phyloP scores from a whole-genome alignment of 805 yeast species.

The Candida stauntonica region DNA sequence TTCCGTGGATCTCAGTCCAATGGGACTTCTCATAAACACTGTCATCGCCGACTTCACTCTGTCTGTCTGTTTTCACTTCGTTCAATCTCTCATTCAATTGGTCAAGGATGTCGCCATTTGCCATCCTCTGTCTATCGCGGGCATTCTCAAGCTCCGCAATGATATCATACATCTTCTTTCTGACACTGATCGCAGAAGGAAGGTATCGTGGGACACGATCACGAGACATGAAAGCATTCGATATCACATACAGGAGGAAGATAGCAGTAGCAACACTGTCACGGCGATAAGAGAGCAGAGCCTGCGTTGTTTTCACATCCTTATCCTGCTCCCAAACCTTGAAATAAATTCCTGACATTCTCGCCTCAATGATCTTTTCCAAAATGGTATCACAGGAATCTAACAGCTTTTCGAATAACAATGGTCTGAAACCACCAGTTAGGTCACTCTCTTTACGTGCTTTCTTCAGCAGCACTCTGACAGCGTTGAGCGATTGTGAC shows the following conservation, averaged over 20 bases:
- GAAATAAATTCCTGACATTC: conserved; percentile 45
- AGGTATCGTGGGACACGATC: conserved; percentile 38
- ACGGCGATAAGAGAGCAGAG: conserved; percentile 40
- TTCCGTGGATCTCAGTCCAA: conserved; percentile 46
- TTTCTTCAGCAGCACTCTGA: conserved; percentile 33
- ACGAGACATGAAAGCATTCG: conserved; percentile 38
- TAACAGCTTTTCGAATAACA: conserved; percentile 32
- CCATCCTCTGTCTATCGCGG: neutral
- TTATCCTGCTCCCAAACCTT: conserved; percentile 41
- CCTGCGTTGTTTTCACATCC: conserved; percentile 34
- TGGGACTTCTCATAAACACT: conserved; percentile 27
- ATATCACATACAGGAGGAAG: conserved; percentile 37
- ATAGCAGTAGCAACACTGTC: conserved; percentile 45
- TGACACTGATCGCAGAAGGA: conserved; percentile 39
- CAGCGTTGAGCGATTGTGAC: conserved; percentile 39
- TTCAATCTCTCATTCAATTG: conserved; percentile 13
- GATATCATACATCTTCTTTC: conserved; percentile 40
- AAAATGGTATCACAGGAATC: conserved; percentile 35
- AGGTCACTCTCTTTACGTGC: conserved; percentile 35
- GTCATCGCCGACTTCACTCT: conserved; percentile 1
- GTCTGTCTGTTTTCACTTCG: conserved; percentile 4
- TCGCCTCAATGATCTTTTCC: conserved; percentile 43
- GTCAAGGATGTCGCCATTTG: conserved; percentile 2
- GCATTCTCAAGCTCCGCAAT: conserved; percentile 30
- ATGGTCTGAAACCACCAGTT: conserved; percentile 32